Evolutionary conservation across 1,139 yeast species (phyloP).

Genomic region (Geotrichum armillariae): DNA sequence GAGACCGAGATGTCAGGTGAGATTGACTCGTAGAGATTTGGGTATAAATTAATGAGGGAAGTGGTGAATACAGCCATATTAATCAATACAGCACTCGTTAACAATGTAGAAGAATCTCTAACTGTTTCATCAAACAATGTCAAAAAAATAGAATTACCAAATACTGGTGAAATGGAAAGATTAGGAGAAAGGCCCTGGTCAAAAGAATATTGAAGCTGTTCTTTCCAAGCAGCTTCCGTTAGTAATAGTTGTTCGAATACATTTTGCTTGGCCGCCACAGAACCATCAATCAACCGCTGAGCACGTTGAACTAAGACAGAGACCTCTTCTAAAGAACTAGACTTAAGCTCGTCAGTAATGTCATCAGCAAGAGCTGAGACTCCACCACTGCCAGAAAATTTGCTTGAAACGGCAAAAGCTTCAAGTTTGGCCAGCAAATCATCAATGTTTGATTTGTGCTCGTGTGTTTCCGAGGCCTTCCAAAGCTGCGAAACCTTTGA

Average conservation of each 20-base stretch:
- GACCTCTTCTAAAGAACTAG: conserved; percentile 16
- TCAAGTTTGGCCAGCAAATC: conserved; percentile 13
- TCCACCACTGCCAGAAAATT: conserved; percentile 2
- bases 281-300: conserved; percentile 11
- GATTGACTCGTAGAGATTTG: conserved; percentile 2
- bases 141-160: conserved; percentile 17
- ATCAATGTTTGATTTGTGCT: conserved; percentile 11
- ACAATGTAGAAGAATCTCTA: neutral
- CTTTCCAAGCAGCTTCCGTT: conserved; percentile 7
- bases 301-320: conserved; percentile 16
- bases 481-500: conserved; percentile 13
- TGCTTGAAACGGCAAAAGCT: conserved; percentile 9
- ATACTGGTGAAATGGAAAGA: conserved; percentile 14
- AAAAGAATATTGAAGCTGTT: conserved; percentile 11
- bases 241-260: conserved; percentile 11
- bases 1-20: neutral
- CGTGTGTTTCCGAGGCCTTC: conserved; percentile 17
- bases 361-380: conserved; percentile 12
- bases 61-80: conserved; percentile 18
- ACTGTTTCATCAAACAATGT: conserved; percentile 6
- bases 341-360: conserved; percentile 13
- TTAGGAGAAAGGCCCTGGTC: conserved; percentile 14
- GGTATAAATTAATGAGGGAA: conserved; percentile 11
- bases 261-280: conserved; percentile 5
- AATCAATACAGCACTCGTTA: conserved; percentile 8